Evolutionary conservation across 1,284 basidiomycete species (phyloP), one percentile per base, ranked within the genome.

Genomic region (Psilocybe mexicana): DNA sequence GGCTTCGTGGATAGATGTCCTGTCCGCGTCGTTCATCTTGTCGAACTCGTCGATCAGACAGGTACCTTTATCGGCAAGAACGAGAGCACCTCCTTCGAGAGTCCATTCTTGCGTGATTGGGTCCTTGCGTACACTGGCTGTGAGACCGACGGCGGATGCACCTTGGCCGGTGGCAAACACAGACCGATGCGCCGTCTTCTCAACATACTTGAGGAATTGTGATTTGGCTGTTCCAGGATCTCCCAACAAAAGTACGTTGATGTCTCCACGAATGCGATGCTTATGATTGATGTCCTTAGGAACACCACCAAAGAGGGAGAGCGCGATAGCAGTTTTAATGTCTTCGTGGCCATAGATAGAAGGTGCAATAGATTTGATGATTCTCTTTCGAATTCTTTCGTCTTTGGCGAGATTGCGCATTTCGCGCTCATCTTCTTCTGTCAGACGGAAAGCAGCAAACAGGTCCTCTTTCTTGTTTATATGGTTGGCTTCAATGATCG

Each of bases 1-100:
- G 1, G 97, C 97, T 74, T 99, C 96, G 79, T 99, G 97, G 68
- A 99, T 99, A 6, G 95, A 98, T 10, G 96, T 98, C 63, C 95
- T 83, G 74, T 96, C 94, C 33, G 93, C 86, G 68, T 99, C 96
- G 77, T 99, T 99, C 96, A 99, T 99, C 82, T 99, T 99, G 81
- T 99, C 96, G 73, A 99, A 99, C 76, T 99, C 97, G 76, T 99
- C 96, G 66, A 99, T 99, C 35, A 99, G 79, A 69, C 97, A 99
- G 38, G 92, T 93, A n/a, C 96, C 96, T 78, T 98, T 98, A 78
- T 99, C 96, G 0, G 96, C 97, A 25, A 99, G 81, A 42, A 99
- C 97, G 8, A 99, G 81, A 2, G 96, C 96, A 14, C 96, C 97
- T 14, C 97, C 97, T 73, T 99, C 97, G 36, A 99, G 83, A 2